Percentiles rank a stretch among this genome's conserved stretches.
phyloP scores from a whole-genome alignment of 2,329 filamentous ascomycete species.

The Aspergillus sp. region DNA sequence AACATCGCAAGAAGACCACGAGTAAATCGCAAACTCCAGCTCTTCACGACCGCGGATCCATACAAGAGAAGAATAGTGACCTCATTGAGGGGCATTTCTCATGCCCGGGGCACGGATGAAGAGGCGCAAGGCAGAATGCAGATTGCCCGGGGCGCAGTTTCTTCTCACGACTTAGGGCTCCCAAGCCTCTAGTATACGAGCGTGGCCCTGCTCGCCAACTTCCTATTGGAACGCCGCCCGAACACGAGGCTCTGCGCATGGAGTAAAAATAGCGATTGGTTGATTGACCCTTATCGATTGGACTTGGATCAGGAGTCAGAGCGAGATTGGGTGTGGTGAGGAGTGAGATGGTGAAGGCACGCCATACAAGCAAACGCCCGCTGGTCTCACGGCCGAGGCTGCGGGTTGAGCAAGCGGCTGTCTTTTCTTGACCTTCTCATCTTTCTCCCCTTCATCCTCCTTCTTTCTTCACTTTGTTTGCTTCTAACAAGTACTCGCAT shows the following conservation, averaged over 20 bases:
- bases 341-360: no score
- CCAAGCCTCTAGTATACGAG: not conserved
- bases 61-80: not conserved
- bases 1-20: not conserved
- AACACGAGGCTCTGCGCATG: not conserved
- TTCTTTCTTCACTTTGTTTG: not conserved
- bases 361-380: not conserved
- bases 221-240: not conserved
- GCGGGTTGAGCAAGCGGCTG: not conserved
- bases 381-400: not conserved
- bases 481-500: not conserved
- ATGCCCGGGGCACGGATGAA: not conserved
- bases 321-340: no score
- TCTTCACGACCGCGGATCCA: not conserved
- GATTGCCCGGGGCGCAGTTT: not conserved
- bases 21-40: not conserved
- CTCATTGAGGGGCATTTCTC: not conserved
- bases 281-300: not conserved
- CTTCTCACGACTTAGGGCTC: not conserved
- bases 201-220: not conserved
- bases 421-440: not conserved
- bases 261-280: not conserved
- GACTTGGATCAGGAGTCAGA: not conserved
- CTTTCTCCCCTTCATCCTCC: not conserved
- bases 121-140: constrained; percentile 1